Evolutionary conservation across 768 basidiomycete species (phyloP), one percentile per base, ranked within the genome.

Genomic region (Russula abietina): DNA sequence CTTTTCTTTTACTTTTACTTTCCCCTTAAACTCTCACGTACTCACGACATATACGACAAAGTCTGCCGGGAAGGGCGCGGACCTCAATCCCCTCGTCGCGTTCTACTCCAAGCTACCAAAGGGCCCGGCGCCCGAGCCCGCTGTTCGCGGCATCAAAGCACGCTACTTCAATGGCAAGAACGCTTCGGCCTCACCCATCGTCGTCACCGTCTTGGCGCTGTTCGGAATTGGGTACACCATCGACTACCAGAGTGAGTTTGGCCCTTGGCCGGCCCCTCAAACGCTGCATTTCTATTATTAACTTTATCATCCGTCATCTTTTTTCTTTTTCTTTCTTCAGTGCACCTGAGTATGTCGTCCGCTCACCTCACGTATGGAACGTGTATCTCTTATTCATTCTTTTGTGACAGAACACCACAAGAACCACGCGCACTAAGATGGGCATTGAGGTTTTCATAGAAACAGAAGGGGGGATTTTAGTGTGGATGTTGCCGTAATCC

Each of bases 61-160:
- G 93, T 86, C 90, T 59, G 84, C 90, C 57, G 89, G 87, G 59
- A 84, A 89, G 58, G 91, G 92, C 49, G 84, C 84, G 49, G 85
- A 90, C 65, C 88, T 96, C 57, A 79, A 82, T 61, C 86, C 86
- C 36, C 88, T 98, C 72, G 93, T 97, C 67, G 86, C 92, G 69
- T 98, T 97, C 77, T 98, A 98, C 81, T 93, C 91, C 63, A 95
- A 93, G 76, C 84, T 98, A 54, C 96, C 94, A 67, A 98, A 98
- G 75, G 95, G 95, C 51, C 78, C 84, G 45, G 83, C 85, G 39
- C 79, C 90, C 19, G 72, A 80, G 43, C 77, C 84, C 22, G 77
- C 80, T 57, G 76, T 76, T 59, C 76, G 72, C 61, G 91, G 93
- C 24, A 78, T 96, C 70, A 89, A 90, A 75, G 89, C 75, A n/a